These are phyloP conservation scores for Aphanomyces stellatus DNA, from an alignment of 352 stramenopile species.

Conservation along the genomic window DNA sequence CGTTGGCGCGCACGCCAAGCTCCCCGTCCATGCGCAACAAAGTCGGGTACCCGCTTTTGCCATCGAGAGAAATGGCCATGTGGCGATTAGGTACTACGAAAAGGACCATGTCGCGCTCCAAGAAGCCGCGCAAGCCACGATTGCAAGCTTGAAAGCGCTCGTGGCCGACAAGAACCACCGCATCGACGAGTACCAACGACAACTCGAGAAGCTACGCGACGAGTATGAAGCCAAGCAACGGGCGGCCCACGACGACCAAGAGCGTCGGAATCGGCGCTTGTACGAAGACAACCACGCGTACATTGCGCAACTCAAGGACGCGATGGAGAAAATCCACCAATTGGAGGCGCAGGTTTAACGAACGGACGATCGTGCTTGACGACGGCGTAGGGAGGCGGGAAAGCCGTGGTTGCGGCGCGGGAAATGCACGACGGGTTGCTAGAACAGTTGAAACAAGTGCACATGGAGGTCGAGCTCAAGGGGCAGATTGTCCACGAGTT, in stretches of 20 bases:
- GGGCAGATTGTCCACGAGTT: not conserved
- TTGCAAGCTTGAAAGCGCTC: conserved; percentile 72
- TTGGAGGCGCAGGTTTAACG: conserved; percentile 50
- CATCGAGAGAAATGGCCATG: too few relatives aligned
- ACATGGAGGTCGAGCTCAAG: conserved; percentile 31
- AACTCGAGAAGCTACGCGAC: conserved; percentile 37
- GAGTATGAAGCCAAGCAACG: conserved; percentile 41
- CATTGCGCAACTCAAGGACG: conserved; percentile 62
- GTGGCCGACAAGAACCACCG: conserved; percentile 67
- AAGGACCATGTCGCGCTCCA: conserved; percentile 65
- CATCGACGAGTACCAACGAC: conserved; percentile 50
- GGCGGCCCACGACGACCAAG: conserved; percentile 42
- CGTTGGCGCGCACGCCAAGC: not conserved
- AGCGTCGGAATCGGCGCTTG: conserved; percentile 53
- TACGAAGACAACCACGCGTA: conserved; percentile 72
- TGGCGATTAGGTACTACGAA: conserved; percentile 34
- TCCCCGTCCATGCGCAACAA: conserved; percentile 17
- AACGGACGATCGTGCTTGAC: conserved; percentile 15
- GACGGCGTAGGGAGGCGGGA: conserved; percentile 14
- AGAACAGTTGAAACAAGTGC: conserved; percentile 67
- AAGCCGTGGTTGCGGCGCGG: conserved; percentile 48
- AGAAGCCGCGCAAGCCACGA: conserved; percentile 63
- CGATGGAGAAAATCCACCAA: conserved; percentile 50
- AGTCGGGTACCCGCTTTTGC: conserved; percentile 20
- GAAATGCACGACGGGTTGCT: conserved; percentile 56